Base-by-base conservation (phyloP, 2,329 filamentous ascomycete species). In the Penicillium sp. region DNA sequence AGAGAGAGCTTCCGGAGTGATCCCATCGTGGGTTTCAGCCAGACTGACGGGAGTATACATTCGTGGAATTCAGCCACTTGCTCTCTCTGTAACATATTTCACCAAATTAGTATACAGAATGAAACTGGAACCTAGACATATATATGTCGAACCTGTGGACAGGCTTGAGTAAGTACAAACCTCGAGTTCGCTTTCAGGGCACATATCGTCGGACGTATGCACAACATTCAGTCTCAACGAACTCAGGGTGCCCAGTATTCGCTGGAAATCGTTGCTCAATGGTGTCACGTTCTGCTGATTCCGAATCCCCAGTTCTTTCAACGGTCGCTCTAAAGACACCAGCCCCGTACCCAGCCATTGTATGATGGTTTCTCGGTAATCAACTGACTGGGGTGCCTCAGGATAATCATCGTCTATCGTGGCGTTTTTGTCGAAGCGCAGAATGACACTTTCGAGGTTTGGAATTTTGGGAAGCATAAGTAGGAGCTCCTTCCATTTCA, bases 11-110 rank as follows among this genome's bases (percentile, higher is more conserved):
- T 54, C 27, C 25, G 44, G 2, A 54, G 52, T 13, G 52, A 54
- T 10, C 23, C 34, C 52, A 54, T 54, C 4, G 44, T 40, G 29
- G 52, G 52, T 31, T 54, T 49, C 6, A 49, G 36, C 52, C 52
- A 54, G 27, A 41, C 29, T 40, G 36, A 34, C 9, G 36, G 19
- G 15, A 54, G 19, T 15, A 49, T 33, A 19, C 10, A 5, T 40
- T 1, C 21, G 27, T 23, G 40, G 21, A 49, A 54, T 6, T 41
- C 27, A 1, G 11, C 1, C 4, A 43, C 4, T 21, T 34, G 19
- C 10, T n/a, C 3, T 16, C 34, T 27, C 52, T 49, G 7, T 25
- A 1, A 31, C 10, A 16, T 21, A 6, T 5, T 9, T 34, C 15
- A 10, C 4, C 15, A 11, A 10, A 16, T 54, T 34, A 54, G 52